Conservation (phyloP, 192 early-diverging fungal genomes). For the Bifiguratus adelaidae region DNA sequence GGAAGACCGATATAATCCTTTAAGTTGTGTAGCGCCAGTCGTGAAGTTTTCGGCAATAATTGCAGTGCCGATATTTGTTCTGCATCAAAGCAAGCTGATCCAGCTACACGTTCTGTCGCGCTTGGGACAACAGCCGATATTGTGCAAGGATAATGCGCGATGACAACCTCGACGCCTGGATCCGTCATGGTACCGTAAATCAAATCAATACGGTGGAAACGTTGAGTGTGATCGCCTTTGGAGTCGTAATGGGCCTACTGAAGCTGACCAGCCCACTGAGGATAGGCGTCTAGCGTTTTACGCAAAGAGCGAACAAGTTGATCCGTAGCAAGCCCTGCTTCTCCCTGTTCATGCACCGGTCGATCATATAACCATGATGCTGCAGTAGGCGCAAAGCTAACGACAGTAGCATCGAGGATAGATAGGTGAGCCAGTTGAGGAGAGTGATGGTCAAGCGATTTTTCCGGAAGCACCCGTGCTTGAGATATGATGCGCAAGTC, state of each 20-base stretch:
- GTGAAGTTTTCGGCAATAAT: not conserved
- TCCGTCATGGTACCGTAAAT: not conserved
- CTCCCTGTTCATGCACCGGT: not conserved
- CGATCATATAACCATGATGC: not conserved
- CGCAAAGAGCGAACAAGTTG: not conserved
- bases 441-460: too few species aligned
- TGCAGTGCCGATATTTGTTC: not conserved
- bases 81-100: not conserved
- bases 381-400: not conserved
- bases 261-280: conserved; percentile 3
- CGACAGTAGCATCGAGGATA: conserved; percentile 1
- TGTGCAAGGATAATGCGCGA: not conserved
- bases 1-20: not conserved
- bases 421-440: not conserved
- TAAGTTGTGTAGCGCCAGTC: not conserved
- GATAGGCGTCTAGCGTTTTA: not conserved
- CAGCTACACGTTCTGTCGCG: not conserved
- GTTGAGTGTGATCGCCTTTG: not conserved
- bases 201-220: not conserved
- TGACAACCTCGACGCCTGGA: not conserved
- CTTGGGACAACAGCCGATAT: not conserved
- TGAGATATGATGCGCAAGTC: too few species aligned
- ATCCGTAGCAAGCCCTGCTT: not conserved
- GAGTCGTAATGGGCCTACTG: not conserved
- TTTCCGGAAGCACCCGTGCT: too few species aligned